Evolutionary conservation across 495 filamentous ascomycete species (phyloP).

Genomic region (Aspergillus bridgeri): DNA sequence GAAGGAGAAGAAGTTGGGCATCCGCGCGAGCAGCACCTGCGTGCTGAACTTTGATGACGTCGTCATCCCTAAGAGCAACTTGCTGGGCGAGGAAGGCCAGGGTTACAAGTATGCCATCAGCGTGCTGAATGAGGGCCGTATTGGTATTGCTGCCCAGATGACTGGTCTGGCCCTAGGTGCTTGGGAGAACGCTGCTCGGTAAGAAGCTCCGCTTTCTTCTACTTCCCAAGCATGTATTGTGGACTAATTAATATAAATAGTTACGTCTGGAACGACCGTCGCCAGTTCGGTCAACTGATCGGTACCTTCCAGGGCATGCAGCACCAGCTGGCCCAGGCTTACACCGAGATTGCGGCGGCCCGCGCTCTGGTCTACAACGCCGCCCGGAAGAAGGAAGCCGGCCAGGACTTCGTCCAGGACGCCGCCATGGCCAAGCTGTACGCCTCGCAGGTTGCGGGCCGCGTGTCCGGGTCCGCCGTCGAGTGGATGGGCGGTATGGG

Average conservation of each 20-base stretch:
- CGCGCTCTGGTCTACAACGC: conserved; percentile 94
- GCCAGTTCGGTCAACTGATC: conserved; percentile 90
- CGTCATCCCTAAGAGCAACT: conserved; percentile 78
- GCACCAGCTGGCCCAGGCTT: conserved; percentile 95
- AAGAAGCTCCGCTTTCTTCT: conserved; percentile 26
- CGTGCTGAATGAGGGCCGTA: conserved; percentile 94
- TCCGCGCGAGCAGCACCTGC: conserved; percentile 91
- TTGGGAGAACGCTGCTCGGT: conserved; percentile 91
- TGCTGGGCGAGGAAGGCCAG: conserved; percentile 83
- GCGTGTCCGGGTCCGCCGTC: conserved; percentile 79
- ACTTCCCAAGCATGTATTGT: no score
- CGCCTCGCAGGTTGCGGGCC: conserved; percentile 86
- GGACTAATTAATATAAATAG: conserved; percentile 34
- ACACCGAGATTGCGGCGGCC: conserved; percentile 87
- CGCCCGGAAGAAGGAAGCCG: conserved; percentile 95
- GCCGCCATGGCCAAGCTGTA: conserved; percentile 99
- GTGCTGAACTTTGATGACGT: conserved; percentile 98
- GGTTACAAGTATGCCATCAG: conserved; percentile 98
- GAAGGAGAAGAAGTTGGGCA: conserved; percentile 99
- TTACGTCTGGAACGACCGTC: conserved; percentile 95
- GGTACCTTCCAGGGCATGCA: conserved; percentile 99
- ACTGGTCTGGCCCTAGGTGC: conserved; percentile 93
- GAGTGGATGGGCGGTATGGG: conserved; percentile 99
- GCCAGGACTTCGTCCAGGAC: conserved; percentile 89
- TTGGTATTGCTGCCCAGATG: conserved; percentile 99